phyloP scores from a whole-genome alignment of 106 monocot species.

The Dendrobium catenatum region DNA sequence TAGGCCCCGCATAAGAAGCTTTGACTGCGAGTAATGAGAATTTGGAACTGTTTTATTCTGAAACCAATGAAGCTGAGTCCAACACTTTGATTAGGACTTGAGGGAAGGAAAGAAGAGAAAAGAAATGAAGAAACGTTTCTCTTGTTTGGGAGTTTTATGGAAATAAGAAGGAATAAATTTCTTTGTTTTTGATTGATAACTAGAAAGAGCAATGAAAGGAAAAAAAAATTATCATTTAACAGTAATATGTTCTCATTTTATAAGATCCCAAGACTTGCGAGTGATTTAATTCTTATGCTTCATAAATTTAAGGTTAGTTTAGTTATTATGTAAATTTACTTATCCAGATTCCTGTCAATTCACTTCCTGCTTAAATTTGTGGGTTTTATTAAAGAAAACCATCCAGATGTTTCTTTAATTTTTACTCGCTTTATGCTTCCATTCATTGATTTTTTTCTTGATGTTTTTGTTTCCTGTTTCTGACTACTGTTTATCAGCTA shows the following conservation, averaged over 20 bases:
- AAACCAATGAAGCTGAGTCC: neutral
- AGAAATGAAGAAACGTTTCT: neutral
- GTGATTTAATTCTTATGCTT: neutral
- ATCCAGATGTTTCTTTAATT: neutral
- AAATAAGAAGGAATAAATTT: neutral
- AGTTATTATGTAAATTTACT: neutral
- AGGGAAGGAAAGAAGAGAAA: neutral
- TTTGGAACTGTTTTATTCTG: neutral
- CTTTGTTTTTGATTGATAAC: neutral
- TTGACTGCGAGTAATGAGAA: neutral
- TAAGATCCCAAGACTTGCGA: neutral
- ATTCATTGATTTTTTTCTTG: neutral
- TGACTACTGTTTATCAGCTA: constrained; percentile 23
- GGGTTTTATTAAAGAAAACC: neutral
- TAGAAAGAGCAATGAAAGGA: neutral
- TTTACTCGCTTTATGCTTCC: neutral
- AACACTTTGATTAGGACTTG: neutral
- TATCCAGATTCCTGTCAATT: neutral
- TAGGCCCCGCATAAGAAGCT: neutral
- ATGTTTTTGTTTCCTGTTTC: neutral
- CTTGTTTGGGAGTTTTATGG: neutral
- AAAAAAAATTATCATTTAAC: neutral
- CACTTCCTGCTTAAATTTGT: neutral
- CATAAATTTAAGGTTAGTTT: neutral
- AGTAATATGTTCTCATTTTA: neutral